Conservation (phyloP, 352 stramenopile species). For the Globisporangium carolinianum region DNA sequence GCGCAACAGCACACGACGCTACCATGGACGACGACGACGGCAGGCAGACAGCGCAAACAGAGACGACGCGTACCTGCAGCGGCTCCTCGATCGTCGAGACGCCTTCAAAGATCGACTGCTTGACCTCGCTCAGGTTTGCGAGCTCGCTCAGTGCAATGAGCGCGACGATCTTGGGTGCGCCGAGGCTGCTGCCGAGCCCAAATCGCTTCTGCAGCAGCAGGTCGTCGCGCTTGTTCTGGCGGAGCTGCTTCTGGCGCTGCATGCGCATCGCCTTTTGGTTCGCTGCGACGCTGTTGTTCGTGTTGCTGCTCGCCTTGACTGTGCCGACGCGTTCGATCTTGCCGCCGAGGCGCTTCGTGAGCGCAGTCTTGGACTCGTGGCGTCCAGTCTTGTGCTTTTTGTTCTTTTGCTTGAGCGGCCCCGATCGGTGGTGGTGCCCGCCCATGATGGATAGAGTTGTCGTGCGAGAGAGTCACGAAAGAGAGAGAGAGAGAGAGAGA, state of each 20-base stretch:
- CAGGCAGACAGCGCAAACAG: too few species aligned
- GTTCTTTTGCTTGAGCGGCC: constrained; percentile 88
- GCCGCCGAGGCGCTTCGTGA: constrained; percentile 57
- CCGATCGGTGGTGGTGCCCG: constrained; percentile 81
- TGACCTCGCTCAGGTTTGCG: constrained; percentile 55
- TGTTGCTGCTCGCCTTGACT: constrained; percentile 33
- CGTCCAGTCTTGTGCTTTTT: constrained; percentile 88
- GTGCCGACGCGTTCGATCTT: constrained; percentile 58
- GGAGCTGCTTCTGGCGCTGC: constrained; percentile 80
- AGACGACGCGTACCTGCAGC: constrained; percentile 7
- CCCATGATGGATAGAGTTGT: constrained; percentile 26
- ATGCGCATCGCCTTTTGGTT: constrained; percentile 69
- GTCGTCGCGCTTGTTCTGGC: constrained; percentile 82
- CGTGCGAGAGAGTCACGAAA: not conserved
- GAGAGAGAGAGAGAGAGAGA: not conserved
- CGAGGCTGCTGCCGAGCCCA: constrained; percentile 54
- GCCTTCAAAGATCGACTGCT: constrained; percentile 58
- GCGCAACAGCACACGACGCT: too few species aligned
- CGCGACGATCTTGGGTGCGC: constrained; percentile 80
- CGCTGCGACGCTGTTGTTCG: constrained; percentile 39
- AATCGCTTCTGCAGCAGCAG: constrained; percentile 80
- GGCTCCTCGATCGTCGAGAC: constrained; percentile 55
- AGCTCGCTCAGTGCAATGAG: constrained; percentile 72
- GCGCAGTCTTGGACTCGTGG: constrained; percentile 78
- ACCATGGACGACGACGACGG: too few species aligned